Evolutionary conservation across 2,329 filamentous ascomycete species (phyloP).

Genomic region (Cladophialophora yegresii): DNA sequence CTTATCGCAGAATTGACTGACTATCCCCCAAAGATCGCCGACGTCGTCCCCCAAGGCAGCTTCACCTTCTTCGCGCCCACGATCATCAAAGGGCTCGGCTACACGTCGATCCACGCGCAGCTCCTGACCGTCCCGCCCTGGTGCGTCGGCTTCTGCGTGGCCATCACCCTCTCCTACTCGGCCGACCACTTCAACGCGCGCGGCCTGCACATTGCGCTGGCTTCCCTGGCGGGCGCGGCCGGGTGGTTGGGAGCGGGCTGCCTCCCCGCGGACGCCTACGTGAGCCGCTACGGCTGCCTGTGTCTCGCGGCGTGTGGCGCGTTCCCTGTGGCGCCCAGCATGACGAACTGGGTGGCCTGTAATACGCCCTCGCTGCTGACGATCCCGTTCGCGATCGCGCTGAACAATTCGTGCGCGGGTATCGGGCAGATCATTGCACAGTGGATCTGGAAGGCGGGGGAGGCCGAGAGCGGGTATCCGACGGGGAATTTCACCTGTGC

Average conservation of each 20-base stretch:
- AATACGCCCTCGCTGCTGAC: constrained; percentile 68
- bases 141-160: constrained; percentile 31
- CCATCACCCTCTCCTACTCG: constrained; percentile 28
- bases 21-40: constrained; percentile 24
- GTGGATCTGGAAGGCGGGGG: constrained; percentile 70
- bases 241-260: constrained; percentile 66
- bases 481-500: constrained; percentile 63
- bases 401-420: constrained; percentile 69
- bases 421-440: constrained; percentile 71
- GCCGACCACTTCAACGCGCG: constrained; percentile 41
- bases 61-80: constrained; percentile 34
- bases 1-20: no score
- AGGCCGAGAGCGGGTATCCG: constrained; percentile 63
- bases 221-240: constrained; percentile 55
- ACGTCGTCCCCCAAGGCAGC: constrained; percentile 32
- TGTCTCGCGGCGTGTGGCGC: constrained; percentile 67
- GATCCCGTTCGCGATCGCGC: constrained; percentile 67
- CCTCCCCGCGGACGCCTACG: constrained; percentile 61
- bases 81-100: constrained; percentile 33
- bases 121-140: constrained; percentile 38
- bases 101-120: constrained; percentile 35
- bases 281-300: constrained; percentile 67
- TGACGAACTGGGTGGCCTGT: constrained; percentile 70
- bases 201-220: constrained; percentile 54
- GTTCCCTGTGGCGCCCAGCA: constrained; percentile 68